A percentile compares a stretch with the other conserved stretches of the same genome.
phyloP scores from a whole-genome alignment of 2,329 filamentous ascomycete species.

The Colletotrichum paranaense region DNA sequence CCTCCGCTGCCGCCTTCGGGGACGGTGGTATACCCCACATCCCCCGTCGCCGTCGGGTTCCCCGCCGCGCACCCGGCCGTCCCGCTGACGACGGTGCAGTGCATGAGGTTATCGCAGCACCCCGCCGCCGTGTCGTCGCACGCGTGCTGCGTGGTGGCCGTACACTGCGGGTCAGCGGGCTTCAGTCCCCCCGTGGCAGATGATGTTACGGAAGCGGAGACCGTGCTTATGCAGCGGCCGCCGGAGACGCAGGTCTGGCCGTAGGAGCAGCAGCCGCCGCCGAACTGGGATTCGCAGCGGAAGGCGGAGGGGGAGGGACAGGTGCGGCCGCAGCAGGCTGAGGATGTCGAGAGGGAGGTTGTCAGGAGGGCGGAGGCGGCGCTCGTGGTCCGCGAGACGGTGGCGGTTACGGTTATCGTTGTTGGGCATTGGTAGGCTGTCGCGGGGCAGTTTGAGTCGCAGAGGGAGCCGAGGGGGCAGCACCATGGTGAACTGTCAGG shows the following conservation, averaged over 20 bases:
- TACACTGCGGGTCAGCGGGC: constrained; percentile 55
- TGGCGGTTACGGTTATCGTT: constrained; percentile 41
- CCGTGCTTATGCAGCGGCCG: constrained; percentile 48
- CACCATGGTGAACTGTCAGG: constrained; percentile 47
- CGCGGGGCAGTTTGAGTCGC: constrained; percentile 51
- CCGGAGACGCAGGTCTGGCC: constrained; percentile 53
- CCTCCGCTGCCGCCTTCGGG: constrained; percentile 30
- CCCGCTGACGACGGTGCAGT: constrained; percentile 53
- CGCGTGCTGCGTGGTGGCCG: constrained; percentile 52
- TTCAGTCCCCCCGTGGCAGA: constrained; percentile 44
- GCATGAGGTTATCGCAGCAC: constrained; percentile 59
- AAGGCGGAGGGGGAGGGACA: constrained; percentile 56
- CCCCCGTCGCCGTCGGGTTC: constrained; percentile 45
- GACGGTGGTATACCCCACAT: constrained; percentile 37
- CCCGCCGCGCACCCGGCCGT: constrained; percentile 53
- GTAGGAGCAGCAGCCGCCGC: constrained; percentile 62
- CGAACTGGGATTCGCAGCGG: constrained; percentile 55
- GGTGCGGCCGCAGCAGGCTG: constrained; percentile 52
- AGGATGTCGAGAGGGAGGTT: constrained; percentile 36
- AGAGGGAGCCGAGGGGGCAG: constrained; percentile 56
- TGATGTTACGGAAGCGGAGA: constrained; percentile 29
- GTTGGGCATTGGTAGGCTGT: constrained; percentile 48
- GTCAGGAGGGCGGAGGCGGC: constrained; percentile 36
- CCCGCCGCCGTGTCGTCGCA: constrained; percentile 57
- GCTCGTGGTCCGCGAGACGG: constrained; percentile 19